Evolutionary conservation across 2,329 filamentous ascomycete genomes (phyloP), one percentile per base, ranked within the genome.

Genomic region (Rutstroemia sp.): DNA sequence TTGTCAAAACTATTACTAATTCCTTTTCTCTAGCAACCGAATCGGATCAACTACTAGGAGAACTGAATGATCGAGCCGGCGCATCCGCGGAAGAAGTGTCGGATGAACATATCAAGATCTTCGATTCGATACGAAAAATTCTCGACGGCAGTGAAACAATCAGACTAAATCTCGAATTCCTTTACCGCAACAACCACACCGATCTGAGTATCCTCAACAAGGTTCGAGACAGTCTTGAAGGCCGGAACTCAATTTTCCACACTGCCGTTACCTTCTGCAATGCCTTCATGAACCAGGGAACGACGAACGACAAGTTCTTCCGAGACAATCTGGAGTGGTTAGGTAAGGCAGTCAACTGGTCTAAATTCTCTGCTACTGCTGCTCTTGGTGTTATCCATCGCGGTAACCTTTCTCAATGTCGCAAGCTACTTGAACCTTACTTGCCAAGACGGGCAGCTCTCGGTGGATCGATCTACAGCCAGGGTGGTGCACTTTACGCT

Each of bases 271-370:
- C 94, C 0, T 94, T 99, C 68, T 94, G 92, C 68, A 97, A 97
- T 67, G 94, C 92, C 10, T 97, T 99, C 71, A 99, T 99, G 94
- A 95, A 99, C 70, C 92, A 95, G 54, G 95, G 94, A 58, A 99
- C 94, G 0, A 96, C 92, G 0, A 94, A 96, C 66, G 94, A 99
- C 74, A 95, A 92, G 68, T 99, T 99, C 76, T 97, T 99, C 83
- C 83, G 95, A 7, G 91, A 97, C 68, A 99, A 99, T 70, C 75
- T 99, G 23, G 94, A 99, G 63, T 99, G 94, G 94, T 76, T 99
- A 3, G 92, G 92, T 59, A 99, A 97, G 77, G 94, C 94, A 25
- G 91, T 97, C 48, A 99, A 99, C 76, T 99, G 94, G 94, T 96
- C 92, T 59, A 99, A 99, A 71, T 99, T 99, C 71, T 96, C 94